Base-by-base conservation (phyloP, 495 filamentous ascomycete species). In the Aspergillus biplanus region DNA sequence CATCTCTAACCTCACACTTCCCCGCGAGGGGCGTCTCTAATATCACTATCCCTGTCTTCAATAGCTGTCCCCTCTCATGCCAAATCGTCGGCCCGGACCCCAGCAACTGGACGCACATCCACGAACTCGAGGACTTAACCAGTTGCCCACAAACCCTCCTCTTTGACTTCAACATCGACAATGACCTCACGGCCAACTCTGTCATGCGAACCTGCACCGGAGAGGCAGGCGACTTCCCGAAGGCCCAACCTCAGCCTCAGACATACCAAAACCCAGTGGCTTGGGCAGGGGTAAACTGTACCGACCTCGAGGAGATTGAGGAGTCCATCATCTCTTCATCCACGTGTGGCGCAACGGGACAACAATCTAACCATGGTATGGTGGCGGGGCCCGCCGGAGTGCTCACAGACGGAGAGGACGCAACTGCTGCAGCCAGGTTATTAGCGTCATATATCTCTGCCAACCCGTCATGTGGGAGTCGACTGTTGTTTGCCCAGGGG, bases 111-210 rank as follows among this genome's bases (percentile, higher is more conserved):
- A 49, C 46, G 4, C 46, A 49, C 7, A 49, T 49, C 46, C 46
- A 49, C 18, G 13, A 21, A 2, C 15, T 16, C 0, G 46, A n/a
- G 2, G 46, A 18, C 18, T 7, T 49, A 8, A 49, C 46, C 46
- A 18, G 8, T 4, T 49, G 46, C 18, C 1, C 15, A n/a, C 46
- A 8, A 13, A 5, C 46, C 18, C 6, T 49, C 16, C 46, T 49
- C 46, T 49, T 49, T 49, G 46, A 49, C 18, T 49, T 49, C 46
- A 49, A 49, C 18, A 21, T 49, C 15, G 13, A 49, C 15, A 49
- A 49, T 21, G 18, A n/a, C 7, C 46, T n/a, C 39, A 44, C 5
- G 2, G 15, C 13, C 2, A 8, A 49, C 46, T 5, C 15, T n/a
- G 18, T 21, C 13, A 49, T 49, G 13, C 46, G 46, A 7, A 21